Evolutionary conservation across 2,329 filamentous ascomycete genomes (phyloP).

Genomic region (Alternaria sp.): DNA sequence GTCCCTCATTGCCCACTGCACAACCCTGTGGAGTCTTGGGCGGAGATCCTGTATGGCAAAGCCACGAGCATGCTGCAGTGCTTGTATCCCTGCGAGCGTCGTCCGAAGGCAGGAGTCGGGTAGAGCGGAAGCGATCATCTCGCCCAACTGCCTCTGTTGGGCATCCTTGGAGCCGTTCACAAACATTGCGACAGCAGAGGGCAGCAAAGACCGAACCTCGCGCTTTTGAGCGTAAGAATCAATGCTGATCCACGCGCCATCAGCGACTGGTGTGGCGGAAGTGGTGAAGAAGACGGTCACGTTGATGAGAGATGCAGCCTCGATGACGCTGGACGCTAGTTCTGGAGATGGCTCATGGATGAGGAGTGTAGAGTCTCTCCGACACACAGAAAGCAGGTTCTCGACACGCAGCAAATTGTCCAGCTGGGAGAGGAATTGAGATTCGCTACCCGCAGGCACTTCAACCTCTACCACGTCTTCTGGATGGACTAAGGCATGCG

Average conservation of each 20-base stretch:
- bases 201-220: background rate
- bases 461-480: background rate
- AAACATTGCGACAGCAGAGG: background rate
- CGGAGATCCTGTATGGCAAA: background rate
- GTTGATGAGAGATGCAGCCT: background rate
- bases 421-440: background rate
- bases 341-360: background rate
- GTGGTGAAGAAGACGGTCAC: background rate
- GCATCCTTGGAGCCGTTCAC: background rate
- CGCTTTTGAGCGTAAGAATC: background rate
- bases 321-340: background rate
- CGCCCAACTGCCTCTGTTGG: background rate
- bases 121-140: background rate
- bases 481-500: background rate
- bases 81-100: background rate
- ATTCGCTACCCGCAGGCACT: background rate
- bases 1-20: background rate
- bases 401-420: background rate
- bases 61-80: background rate
- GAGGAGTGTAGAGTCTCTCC: background rate
- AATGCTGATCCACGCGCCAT: background rate
- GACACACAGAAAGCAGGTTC: background rate
- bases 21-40: background rate
- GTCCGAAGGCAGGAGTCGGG: background rate
- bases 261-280: background rate